These are phyloP conservation scores for Chlamydomonas incerta DNA, from an alignment of 139 green algal genomes.

Conservation along the genomic window DNA sequence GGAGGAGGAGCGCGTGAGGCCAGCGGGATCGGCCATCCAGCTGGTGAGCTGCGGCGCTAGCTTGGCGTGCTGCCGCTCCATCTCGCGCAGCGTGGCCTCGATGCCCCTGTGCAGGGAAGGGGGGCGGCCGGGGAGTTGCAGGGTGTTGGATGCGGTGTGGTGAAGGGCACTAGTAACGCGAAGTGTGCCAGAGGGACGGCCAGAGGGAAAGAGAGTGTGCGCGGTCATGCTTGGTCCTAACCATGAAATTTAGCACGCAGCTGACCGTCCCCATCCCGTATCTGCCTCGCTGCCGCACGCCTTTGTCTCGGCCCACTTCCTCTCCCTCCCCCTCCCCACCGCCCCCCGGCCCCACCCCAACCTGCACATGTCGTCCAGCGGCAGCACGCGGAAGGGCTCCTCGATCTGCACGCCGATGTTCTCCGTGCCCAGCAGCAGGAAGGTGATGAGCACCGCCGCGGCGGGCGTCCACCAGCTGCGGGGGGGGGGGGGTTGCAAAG, in stretches of 20 bases:
- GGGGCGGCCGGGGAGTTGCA: no score
- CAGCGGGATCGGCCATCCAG: slow-evolving; percentile 23
- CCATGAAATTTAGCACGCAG: no score
- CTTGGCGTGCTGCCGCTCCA: slow-evolving; percentile 40
- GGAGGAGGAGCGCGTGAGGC: background rate
- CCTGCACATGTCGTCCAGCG: slow-evolving; percentile 58
- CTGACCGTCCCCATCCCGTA: no score
- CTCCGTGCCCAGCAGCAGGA: slow-evolving; percentile 57
- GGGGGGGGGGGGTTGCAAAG: background rate
- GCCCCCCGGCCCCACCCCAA: background rate
- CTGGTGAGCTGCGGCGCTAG: background rate
- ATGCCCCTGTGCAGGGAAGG: no score
- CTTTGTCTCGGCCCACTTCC: background rate
- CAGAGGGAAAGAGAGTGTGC: no score
- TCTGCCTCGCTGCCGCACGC: background rate
- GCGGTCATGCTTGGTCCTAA: no score
- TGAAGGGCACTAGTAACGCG: no score
- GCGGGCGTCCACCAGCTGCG: slow-evolving; percentile 39
- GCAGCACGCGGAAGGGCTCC: slow-evolving; percentile 62
- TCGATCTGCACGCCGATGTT: slow-evolving; percentile 67
- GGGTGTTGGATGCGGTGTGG: no score
- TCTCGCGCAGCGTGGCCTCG: slow-evolving; percentile 39
- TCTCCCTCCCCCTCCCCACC: background rate
- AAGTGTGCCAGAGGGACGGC: no score
- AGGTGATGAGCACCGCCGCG: slow-evolving; percentile 46